Evolutionary conservation across 345 rosid genomes (phyloP).

Genomic region (Arabidopsis arenosa): DNA sequence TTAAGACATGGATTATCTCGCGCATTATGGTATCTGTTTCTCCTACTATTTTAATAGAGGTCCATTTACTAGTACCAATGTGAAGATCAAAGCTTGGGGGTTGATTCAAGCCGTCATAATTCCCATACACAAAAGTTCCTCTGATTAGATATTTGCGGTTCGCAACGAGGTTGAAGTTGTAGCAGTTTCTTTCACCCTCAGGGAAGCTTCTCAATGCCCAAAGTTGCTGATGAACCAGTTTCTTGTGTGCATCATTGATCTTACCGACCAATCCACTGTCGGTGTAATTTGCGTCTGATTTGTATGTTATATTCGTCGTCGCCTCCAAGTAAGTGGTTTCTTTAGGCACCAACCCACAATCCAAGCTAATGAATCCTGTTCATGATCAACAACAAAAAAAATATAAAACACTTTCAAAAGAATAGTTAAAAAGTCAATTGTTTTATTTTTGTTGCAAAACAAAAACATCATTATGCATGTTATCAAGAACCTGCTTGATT

Average conservation of each 20-base stretch:
- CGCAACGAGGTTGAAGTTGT: slow-evolving; percentile 27
- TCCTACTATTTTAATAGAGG: slow-evolving; percentile 22
- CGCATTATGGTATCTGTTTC: not conserved
- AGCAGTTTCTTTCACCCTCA: slow-evolving; percentile 52
- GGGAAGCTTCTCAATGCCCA: slow-evolving; percentile 49
- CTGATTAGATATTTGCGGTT: slow-evolving; percentile 48
- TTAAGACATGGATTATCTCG: slow-evolving; percentile 51
- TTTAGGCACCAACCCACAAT: slow-evolving; percentile 47
- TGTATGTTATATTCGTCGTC: slow-evolving; percentile 36
- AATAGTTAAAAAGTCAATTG: too few species aligned
- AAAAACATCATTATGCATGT: slow-evolving; percentile 3
- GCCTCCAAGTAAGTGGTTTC: slow-evolving; percentile 33
- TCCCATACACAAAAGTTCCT: slow-evolving; percentile 51
- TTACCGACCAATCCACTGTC: slow-evolving; percentile 34
- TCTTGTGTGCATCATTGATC: slow-evolving; percentile 26
- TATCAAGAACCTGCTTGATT: slow-evolving; percentile 35
- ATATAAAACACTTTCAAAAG: not conserved
- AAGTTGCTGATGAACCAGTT: not conserved
- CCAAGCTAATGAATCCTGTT: slow-evolving; percentile 57
- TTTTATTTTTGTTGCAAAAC: not conserved
- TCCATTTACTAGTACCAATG: slow-evolving; percentile 55
- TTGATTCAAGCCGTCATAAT: slow-evolving; percentile 47
- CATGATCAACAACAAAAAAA: not conserved
- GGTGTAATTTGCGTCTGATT: slow-evolving; percentile 46
- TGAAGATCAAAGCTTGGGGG: slow-evolving; percentile 49